Conservation (phyloP, 305 asterid species). For the Rubia balearica region DNA sequence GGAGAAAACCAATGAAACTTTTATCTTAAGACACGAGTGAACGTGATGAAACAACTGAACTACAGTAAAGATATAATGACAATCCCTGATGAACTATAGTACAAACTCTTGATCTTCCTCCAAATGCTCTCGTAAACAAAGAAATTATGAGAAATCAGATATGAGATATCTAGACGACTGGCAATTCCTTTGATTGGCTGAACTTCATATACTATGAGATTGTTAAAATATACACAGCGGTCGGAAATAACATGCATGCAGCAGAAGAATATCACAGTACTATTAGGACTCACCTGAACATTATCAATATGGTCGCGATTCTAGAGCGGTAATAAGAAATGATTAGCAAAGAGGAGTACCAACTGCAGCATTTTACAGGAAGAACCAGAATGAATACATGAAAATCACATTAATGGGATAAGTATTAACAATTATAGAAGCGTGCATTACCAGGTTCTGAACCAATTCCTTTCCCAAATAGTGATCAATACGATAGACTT, state of each 20-base stretch:
- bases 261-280: background rate
- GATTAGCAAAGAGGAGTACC: constrained; percentile 89
- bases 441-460: constrained; percentile 75
- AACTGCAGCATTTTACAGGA: constrained; percentile 38
- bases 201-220: background rate
- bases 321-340: constrained; percentile 80
- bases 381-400: constrained; percentile 7
- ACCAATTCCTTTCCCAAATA: constrained; percentile 96
- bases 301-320: constrained; percentile 77
- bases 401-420: background rate
- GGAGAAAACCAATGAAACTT: too few species aligned
- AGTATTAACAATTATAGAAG: constrained; percentile 10
- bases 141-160: background rate
- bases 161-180: background rate
- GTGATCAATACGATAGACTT: constrained; percentile 93
- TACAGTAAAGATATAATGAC: background rate
- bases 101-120: background rate
- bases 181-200: constrained; percentile 3
- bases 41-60: background rate
- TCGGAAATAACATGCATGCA: background rate
- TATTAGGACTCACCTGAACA: constrained; percentile 50
- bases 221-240: background rate
- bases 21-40: background rate
- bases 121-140: background rate
- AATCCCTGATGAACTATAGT: background rate